Evolutionary conservation across 1,139 yeast genomes (phyloP).

Genomic region (Kazachstania sp.): DNA sequence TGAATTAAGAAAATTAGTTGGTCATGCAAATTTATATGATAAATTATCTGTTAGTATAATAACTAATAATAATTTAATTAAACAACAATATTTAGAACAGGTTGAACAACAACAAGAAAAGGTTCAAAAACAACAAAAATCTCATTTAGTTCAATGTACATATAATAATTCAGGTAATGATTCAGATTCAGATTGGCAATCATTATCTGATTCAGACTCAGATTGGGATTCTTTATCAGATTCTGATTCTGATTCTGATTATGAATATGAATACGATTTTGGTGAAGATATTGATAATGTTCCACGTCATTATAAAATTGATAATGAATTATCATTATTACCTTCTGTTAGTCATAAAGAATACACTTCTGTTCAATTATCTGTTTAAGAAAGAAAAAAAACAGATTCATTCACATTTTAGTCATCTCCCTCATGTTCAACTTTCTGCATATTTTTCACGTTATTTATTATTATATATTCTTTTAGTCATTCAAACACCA

Average conservation of each 20-base stretch:
- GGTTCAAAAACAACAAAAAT: not conserved
- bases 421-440: no score
- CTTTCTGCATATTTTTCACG: no score
- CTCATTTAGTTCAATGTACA: not conserved
- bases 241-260: conserved; percentile 8
- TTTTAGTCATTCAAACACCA: no score
- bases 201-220: conserved; percentile 6
- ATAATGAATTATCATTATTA: not conserved
- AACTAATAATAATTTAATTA: conserved; percentile 2
- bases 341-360: not conserved
- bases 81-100: not conserved
- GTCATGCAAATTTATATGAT: conserved; percentile 28
- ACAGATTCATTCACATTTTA: no score
- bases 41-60: conserved; percentile 10
- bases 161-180: conserved; percentile 10
- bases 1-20: conserved; percentile 24
- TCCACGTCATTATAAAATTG: not conserved
- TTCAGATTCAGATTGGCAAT: not conserved
- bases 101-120: not conserved
- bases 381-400: not conserved
- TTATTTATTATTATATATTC: no score
- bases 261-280: conserved; percentile 2
- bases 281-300: not conserved
- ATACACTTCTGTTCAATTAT: not conserved
- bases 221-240: conserved; percentile 13